Evolutionary conservation across 257 asterid genomes (phyloP).

Genomic region (Datura wrightii): DNA sequence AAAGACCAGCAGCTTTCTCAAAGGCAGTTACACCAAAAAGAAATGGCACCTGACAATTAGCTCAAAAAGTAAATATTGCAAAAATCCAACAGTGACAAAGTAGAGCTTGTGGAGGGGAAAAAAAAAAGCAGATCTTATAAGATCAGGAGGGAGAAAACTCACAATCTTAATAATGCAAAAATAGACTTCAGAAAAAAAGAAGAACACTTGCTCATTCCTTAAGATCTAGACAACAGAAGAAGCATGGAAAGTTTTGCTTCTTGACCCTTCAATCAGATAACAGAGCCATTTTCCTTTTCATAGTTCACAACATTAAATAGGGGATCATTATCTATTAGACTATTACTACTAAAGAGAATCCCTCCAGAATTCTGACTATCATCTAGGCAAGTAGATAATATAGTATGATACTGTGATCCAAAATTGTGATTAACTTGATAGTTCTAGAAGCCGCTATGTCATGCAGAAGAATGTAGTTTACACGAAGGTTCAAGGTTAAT

Average conservation of each 20-base stretch:
- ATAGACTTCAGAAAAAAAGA: background rate
- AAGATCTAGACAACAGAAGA: slow-evolving; percentile 8
- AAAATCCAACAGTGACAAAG: background rate
- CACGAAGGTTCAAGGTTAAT: background rate
- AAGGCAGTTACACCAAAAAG: slow-evolving; percentile 91
- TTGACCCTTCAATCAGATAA: background rate
- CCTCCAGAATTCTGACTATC: slow-evolving; percentile 11
- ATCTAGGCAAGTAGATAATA: background rate
- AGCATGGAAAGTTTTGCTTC: background rate
- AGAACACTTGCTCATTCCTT: slow-evolving; percentile 6
- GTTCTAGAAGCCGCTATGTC: background rate
- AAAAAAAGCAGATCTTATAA: background rate
- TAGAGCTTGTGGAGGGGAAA: background rate
- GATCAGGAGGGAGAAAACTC: slow-evolving; percentile 10
- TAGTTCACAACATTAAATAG: slow-evolving; percentile 9
- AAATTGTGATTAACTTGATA: background rate
- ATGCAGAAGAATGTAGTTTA: slow-evolving; percentile 10
- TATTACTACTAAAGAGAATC: background rate
- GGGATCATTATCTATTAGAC: background rate
- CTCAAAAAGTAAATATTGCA: slow-evolving; percentile 15
- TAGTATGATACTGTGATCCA: background rate
- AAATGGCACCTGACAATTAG: slow-evolving; percentile 79
- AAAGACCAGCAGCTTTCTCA: slow-evolving; percentile 74
- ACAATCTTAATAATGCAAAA: background rate
- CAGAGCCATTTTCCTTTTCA: background rate